Base-by-base conservation (phyloP, 352 stramenopile species). In the Phytophthora foliorum region DNA sequence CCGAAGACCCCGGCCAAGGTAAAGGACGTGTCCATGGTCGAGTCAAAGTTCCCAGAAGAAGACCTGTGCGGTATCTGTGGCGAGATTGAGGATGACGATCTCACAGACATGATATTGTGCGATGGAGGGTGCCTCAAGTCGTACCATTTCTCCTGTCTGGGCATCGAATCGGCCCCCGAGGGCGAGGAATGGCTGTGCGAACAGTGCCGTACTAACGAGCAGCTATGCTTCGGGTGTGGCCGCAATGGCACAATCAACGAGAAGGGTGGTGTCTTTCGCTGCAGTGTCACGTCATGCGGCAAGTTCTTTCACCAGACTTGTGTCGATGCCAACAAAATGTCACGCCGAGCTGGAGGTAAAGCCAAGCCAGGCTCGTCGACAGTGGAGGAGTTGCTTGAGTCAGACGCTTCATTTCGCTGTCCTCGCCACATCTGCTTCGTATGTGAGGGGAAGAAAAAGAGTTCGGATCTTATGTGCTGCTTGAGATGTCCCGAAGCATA, bases 111-210 rank as follows among this genome's bases (percentile, higher is more conserved):
- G 74, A 78, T 99, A 13, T 53, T 98, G 50, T 99, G 95, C 55
- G 94, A 99, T 72, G 94, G 94, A n/a, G 75, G 80, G 2, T 99
- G 95, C 62, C 68, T 94, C 29, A 95, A 93, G 49, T 91, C 92
- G 48, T 98, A 97, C 81, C 95, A 99, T 69, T 91, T 95, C 24
- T 91, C 85, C 24, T 99, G 95, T 73, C 78, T 97, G 21, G 93
- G 93, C 21, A 76, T 98, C 10, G 78, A 91, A 2, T 63, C 74
- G 1, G 77, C 81, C 21, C 84, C 87, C 2, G 78, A 95, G 1
- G 85, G 89, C 19, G 79, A 95, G 51, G 46, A 85, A 27, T 98
- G 93, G 93, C 72, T 97, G 6, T 99, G 95, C 56, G 84, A 95
- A 42, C 92, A 98, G 66, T 99, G 95, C 76, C 76, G 75, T 42